Base-by-base conservation (phyloP, 2,329 filamentous ascomycete species). In the Dactylonectria estremocensis region DNA sequence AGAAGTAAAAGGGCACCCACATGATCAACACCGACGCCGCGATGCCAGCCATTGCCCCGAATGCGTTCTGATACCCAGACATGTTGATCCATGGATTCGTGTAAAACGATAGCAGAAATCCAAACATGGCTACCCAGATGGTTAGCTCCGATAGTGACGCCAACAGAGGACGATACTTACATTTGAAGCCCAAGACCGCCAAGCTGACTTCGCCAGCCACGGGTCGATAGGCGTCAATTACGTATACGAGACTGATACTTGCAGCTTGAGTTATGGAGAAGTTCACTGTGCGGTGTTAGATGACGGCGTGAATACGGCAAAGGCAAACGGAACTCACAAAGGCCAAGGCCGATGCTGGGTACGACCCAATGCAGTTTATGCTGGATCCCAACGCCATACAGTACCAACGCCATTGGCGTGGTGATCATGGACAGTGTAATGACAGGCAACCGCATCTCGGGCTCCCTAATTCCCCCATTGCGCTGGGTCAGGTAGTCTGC, bases 41-140 rank as follows among this genome's bases (percentile, higher is more conserved):
- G 52, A 90, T 89, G 11, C 82, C 87, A 8, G 87, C 88, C 87
- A 90, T 89, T n/a, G 83, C 80, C 3, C 87, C 87, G 68, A 84
- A 90, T 2, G 87, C 84, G 40, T 82, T 78, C 13, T 79, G 68
- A 71, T 90, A 90, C 1, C 88, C 88, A 1, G 77, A 77, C 63
- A 81, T 33, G 7, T 80, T 77, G 43, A 90, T 83, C 88, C 88
- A 90, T 0, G 86, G 83, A 72, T 90, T 90, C 1, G 87, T 89
- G 74, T 90, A 90, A 73, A 90, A 90, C 0, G 85, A 87, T 1
- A 90, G 80, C 1, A 90, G 78, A 74, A 90, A 90, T 5, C 87
- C 88, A 72, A 90, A 89, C 8, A 84, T 75, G 16, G 86, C 84
- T 86, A 64, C 22, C 5, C 1, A 9, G 2, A 5, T 46, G 28